A percentile compares a stretch with the other conserved stretches of the same genome.
Evolutionary conservation across 371 early-diverging fungal genomes (phyloP).

Genomic region (Rhizopus microsporus): DNA sequence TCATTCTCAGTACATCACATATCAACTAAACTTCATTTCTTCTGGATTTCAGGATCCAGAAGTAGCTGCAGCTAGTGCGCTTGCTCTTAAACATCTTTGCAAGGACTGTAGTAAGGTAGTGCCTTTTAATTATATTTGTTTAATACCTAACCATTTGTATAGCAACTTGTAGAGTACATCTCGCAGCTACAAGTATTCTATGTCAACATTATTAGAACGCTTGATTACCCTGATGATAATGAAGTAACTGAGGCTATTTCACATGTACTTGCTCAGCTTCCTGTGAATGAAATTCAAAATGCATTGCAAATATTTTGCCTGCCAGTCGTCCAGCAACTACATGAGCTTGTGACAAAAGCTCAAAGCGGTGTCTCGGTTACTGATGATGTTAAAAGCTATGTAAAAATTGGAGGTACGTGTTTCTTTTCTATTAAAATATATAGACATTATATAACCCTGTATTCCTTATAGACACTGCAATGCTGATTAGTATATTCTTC

Average conservation of each 20-base stretch:
- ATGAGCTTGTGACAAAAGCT: constrained; percentile 45
- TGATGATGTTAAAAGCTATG: constrained; percentile 17
- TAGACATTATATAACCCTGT: neutral
- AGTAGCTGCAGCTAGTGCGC: constrained; percentile 85
- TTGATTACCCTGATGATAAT: constrained; percentile 71
- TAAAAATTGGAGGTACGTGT: constrained; percentile 45
- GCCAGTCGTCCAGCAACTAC: constrained; percentile 77
- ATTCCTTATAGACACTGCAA: constrained; percentile 37
- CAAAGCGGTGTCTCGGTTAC: constrained; percentile 16
- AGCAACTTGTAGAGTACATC: constrained; percentile 71
- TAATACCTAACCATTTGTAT: constrained; percentile 1
- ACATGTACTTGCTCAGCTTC: constrained; percentile 80
- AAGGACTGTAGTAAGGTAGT: constrained; percentile 83
- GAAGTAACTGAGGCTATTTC: constrained; percentile 91
- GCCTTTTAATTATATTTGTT: neutral
- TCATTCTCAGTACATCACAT: constrained; percentile 87
- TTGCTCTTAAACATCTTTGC: constrained; percentile 86
- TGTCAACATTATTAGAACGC: constrained; percentile 57
- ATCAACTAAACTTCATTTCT: constrained; percentile 86
- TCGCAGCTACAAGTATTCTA: constrained; percentile 80
- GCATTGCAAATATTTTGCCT: constrained; percentile 81
- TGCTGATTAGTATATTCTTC: constrained; percentile 59
- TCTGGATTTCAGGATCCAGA: constrained; percentile 87
- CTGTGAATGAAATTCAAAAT: constrained; percentile 57
- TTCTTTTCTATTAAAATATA: neutral